Conservation (phyloP, 1,284 basidiomycete genomes). For the Ustilago sp. region DNA sequence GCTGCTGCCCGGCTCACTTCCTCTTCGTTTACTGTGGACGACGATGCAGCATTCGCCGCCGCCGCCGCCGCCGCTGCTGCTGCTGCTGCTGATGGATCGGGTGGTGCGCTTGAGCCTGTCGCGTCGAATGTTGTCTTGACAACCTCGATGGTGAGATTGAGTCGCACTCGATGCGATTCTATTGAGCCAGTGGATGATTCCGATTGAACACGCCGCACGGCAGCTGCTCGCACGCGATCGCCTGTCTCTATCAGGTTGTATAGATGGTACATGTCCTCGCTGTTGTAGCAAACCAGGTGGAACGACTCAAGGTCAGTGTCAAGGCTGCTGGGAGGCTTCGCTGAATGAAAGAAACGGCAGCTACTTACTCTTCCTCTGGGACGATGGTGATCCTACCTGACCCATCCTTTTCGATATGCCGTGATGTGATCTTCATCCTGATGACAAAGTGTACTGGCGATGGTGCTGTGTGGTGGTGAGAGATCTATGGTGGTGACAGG, state of each 20-base stretch:
- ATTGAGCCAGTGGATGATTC: conserved; percentile 92
- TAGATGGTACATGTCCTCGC: conserved; percentile 99
- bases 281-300: conserved; percentile 6
- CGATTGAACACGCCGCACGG: conserved; percentile 79
- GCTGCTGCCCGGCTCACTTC: conserved; percentile 44
- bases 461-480: not conserved
- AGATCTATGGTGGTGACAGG: not conserved
- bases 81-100: conserved; percentile 53
- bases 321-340: not conserved
- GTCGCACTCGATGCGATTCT: conserved; percentile 86
- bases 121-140: conserved; percentile 72
- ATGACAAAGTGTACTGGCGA: not conserved
- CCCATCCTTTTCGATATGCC: conserved; percentile 67
- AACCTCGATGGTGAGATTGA: conserved; percentile 87
- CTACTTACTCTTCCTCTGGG: conserved; percentile 67
- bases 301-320: not conserved
- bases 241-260: conserved; percentile 89
- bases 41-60: conserved; percentile 15
- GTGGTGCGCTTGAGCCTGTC: conserved; percentile 56
- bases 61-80: not conserved
- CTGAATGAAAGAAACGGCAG: not conserved
- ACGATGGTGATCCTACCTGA: conserved; percentile 64
- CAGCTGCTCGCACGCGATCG: conserved; percentile 87
- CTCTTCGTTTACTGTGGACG: conserved; percentile 37
- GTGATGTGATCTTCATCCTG: conserved; percentile 65